phyloP scores from a whole-genome alignment of 306 rosid genomes.

The Medicago ruthenica region DNA sequence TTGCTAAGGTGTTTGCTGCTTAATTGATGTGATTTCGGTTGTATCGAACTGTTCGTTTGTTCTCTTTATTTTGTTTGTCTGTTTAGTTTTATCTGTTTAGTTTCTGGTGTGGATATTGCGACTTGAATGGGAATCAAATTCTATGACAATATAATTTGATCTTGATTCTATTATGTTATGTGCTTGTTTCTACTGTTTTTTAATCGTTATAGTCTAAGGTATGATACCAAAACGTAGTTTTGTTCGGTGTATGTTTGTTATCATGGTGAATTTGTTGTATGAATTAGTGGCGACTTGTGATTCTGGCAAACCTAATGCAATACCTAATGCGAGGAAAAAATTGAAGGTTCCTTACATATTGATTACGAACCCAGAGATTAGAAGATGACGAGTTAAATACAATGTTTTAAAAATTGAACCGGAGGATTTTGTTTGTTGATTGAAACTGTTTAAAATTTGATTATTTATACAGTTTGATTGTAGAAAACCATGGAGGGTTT shows the following conservation, averaged over 20 bases:
- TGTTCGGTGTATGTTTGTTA: neutral
- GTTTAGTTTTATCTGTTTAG: neutral
- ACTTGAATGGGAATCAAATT: neutral
- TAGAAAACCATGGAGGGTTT: no score
- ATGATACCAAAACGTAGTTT: neutral
- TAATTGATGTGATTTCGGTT: neutral
- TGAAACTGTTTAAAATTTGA: no score
- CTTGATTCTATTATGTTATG: neutral
- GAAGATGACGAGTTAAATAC: no score
- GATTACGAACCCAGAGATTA: no score
- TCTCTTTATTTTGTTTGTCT: neutral
- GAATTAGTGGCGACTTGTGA: no score
- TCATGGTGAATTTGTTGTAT: no score
- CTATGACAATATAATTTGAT: neutral
- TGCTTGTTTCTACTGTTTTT: neutral
- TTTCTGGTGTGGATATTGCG: neutral
- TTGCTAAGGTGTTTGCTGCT: slow-evolving; percentile 42
- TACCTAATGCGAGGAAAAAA: no score
- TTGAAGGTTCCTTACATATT: no score
- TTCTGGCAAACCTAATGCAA: no score
- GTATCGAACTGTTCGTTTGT: neutral
- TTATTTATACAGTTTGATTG: no score
- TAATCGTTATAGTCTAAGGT: neutral
- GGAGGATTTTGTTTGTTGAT: no score
- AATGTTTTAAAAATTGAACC: no score